Conservation (phyloP, 176 grass and related monocot genomes). For the Carex myosuroides region DNA sequence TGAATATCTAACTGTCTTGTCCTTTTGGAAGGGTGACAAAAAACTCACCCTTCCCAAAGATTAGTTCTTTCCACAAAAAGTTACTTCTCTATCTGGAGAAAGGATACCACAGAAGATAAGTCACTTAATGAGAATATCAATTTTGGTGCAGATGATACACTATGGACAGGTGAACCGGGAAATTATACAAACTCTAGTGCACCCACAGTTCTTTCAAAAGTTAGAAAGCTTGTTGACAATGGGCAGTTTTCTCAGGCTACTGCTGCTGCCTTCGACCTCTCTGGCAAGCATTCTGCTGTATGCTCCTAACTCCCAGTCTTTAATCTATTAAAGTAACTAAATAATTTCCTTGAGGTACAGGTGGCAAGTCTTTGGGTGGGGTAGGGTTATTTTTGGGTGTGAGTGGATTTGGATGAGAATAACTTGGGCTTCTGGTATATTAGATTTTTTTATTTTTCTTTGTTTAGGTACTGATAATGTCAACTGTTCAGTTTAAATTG, state of each 20-base stretch:
- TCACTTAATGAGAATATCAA: slow-evolving; percentile 25
- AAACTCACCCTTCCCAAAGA: neutral
- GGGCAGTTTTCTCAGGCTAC: slow-evolving; percentile 69
- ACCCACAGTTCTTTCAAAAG: slow-evolving; percentile 60
- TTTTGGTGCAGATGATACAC: slow-evolving; percentile 70
- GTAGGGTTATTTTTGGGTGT: neutral
- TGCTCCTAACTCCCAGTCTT: neutral
- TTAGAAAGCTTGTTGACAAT: slow-evolving; percentile 69
- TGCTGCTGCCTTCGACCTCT: slow-evolving; percentile 47
- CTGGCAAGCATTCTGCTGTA: slow-evolving; percentile 57
- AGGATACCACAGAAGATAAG: neutral
- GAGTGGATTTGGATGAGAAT: neutral
- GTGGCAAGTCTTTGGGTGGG: neutral
- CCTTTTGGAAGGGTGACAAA: neutral
- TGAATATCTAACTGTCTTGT: neutral
- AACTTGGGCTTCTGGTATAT: neutral
- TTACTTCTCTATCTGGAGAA: neutral
- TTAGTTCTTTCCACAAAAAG: neutral
- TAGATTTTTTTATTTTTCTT: neutral
- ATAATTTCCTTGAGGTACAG: neutral
- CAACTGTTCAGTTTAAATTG: neutral
- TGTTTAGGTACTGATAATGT: neutral
- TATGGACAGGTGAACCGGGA: slow-evolving; percentile 86
- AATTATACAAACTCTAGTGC: slow-evolving; percentile 69
- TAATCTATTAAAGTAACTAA: neutral